These are phyloP conservation scores for Zymoseptoria pseudotritici DNA, from an alignment of 2,329 filamentous ascomycete species.

Conservation along the genomic window DNA sequence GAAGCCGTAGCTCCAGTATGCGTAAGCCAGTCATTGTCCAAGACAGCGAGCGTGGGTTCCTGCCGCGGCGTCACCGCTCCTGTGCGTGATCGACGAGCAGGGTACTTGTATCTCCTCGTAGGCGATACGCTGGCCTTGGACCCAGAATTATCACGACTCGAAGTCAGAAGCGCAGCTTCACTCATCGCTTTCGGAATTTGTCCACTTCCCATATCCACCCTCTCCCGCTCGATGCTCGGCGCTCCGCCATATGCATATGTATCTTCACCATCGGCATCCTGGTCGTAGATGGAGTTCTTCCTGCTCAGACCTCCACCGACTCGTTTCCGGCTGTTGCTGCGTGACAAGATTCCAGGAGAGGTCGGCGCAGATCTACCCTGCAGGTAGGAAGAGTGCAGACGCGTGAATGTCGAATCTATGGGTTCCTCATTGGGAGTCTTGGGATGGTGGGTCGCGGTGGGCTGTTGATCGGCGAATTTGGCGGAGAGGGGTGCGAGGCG, in stretches of 20 bases:
- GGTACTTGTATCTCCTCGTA: constrained; percentile 9
- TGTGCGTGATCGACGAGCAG: constrained; percentile 5
- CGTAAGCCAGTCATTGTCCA: constrained; percentile 52
- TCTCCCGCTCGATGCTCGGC: not conserved
- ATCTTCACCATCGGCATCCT: constrained; percentile 11
- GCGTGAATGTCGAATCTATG: constrained; percentile 18
- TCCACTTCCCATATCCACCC: constrained; percentile 11
- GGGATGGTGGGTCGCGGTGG: constrained; percentile 26
- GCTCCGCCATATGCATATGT: constrained; percentile 13
- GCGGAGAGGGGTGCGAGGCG: constrained; percentile 53
- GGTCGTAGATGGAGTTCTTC: constrained; percentile 24
- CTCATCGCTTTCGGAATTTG: constrained; percentile 41
- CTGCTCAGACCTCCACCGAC: constrained; percentile 27
- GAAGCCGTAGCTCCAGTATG: constrained; percentile 51
- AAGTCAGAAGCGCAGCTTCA: constrained; percentile 33
- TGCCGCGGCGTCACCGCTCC: constrained; percentile 12
- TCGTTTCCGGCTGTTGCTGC: constrained; percentile 33
- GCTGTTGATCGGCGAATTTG: constrained; percentile 31
- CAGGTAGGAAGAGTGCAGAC: constrained; percentile 40
- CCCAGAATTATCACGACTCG: constrained; percentile 12
- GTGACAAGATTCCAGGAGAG: constrained; percentile 42
- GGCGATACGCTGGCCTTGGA: constrained; percentile 7
- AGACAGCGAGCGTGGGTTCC: constrained; percentile 9
- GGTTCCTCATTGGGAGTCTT: constrained; percentile 22
- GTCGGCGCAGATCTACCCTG: constrained; percentile 42